Percentiles rank a stretch among this genome's conserved stretches.
Evolutionary conservation across 257 asterid species (phyloP).

Genomic region (Nicotiana obtusifolia): DNA sequence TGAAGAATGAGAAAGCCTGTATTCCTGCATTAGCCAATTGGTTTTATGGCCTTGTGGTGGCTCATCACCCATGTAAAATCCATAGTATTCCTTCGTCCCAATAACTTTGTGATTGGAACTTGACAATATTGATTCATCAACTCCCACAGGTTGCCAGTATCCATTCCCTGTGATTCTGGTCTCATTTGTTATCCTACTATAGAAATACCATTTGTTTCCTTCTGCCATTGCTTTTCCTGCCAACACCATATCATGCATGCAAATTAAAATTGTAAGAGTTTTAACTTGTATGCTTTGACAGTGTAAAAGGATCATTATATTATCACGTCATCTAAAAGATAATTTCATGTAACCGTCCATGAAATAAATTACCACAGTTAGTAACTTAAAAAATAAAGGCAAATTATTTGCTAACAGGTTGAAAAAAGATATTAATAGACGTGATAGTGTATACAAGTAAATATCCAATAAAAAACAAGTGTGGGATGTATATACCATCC

Average conservation of each 20-base stretch:
- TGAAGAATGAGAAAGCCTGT: slow-evolving; percentile 35
- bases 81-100: slow-evolving; percentile 57
- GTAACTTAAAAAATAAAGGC: too few relatives aligned
- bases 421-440: too few relatives aligned
- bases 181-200: slow-evolving; percentile 61
- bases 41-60: slow-evolving; percentile 49
- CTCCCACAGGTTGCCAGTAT: slow-evolving; percentile 61
- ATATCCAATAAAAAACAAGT: background rate
- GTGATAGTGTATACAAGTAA: too few relatives aligned
- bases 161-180: slow-evolving; percentile 62
- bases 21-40: slow-evolving; percentile 89
- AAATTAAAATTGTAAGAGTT: too few relatives aligned
- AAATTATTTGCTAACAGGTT: too few relatives aligned
- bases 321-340: background rate
- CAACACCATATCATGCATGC: background rate
- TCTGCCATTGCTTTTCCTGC: slow-evolving; percentile 84
- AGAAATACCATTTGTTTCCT: slow-evolving; percentile 84
- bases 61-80: slow-evolving; percentile 64
- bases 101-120: slow-evolving; percentile 24
- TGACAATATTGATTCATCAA: slow-evolving; percentile 61
- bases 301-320: too few relatives aligned
- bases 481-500: slow-evolving; percentile 36
- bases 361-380: too few relatives aligned
- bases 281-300: background rate
- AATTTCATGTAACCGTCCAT: too few relatives aligned